Base-by-base conservation (phyloP, 306 rosid species). In the Prinsepia uniflora region DNA sequence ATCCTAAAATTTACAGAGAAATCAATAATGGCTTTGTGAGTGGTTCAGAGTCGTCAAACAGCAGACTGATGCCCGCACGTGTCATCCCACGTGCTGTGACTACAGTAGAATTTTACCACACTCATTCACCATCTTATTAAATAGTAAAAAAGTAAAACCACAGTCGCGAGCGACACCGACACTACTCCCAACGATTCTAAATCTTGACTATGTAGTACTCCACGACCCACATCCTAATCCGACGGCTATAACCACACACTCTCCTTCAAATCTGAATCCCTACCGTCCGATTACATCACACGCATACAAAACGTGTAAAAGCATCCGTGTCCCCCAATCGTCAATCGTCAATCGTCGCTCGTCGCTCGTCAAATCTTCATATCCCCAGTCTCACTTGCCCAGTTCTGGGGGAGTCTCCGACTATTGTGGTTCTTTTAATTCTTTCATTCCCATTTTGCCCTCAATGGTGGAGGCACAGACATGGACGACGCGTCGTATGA, bases 401-500 rank as follows among this genome's bases (percentile, higher is more conserved):
- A 76, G 87, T 80, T 83, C 87, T 66, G 71, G 6, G 7, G 10
- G 4, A 64, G 39, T 10, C 30, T 3, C 39, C 40, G 1, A 15
- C 20, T 17, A 45, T 17, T 6, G 24, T 24, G 45, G 43, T 2
- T 61, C 7, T 40, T 7, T 1, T 18, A 75, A 56, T 52, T 45
- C 6, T 12, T 6, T 18, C 11, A 24, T 71, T 44, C 47, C 69
- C 39, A 8, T 46, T 61, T 34, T 62, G 75, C 42, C 50, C 67
- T 8, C 68, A 41, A 92, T 92, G 98, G 96, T 88, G 80, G 98
- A 92, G 80, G 90, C 92, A 5, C 98, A 90, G 81, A 83, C 89
- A 82, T 91, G 97, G 97, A 84, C 91, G 49, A 92, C 98, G 34
- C 84, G 92, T 15, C 80, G 98, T 39, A 88, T 92, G 92, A 86